A percentile compares a stretch with the other conserved stretches of the same genome.
Conservation (phyloP, 1,139 yeast species). For the Yamadazyma triangularis region DNA sequence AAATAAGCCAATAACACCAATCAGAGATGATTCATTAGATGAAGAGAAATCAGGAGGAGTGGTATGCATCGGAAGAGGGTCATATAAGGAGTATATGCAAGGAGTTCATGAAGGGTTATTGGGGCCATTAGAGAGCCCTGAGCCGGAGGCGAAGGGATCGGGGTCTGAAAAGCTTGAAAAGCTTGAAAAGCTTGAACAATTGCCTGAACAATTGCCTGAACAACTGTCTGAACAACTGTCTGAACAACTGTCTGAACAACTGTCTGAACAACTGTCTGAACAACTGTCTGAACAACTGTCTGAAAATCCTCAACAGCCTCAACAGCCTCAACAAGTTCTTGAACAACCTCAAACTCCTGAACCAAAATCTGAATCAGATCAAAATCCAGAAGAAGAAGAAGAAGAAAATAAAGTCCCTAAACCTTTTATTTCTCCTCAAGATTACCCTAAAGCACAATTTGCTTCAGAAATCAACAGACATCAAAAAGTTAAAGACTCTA, state of each 20-base stretch:
- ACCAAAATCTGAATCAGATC: constrained; percentile 1
- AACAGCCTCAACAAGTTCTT: neutral
- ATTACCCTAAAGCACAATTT: constrained; percentile 48
- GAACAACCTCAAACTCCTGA: neutral
- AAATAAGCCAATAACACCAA: constrained; percentile 28
- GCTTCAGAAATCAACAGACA: constrained; percentile 57
- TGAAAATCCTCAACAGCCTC: neutral
- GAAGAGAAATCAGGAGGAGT: constrained; percentile 68
- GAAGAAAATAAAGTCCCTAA: constrained; percentile 46
- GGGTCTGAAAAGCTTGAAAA: constrained; percentile 49
- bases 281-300: neutral
- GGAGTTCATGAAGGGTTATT: constrained; percentile 94
- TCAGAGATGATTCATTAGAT: constrained; percentile 29
- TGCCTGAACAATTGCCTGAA: neutral
- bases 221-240: neutral
- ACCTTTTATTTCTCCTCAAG: constrained; percentile 57
- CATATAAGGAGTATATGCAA: constrained; percentile 83
- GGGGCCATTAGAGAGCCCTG: constrained; percentile 80
- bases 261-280: neutral
- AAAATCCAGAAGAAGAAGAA: constrained; percentile 10
- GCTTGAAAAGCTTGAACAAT: constrained; percentile 15
- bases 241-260: neutral
- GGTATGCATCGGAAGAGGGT: constrained; percentile 91
- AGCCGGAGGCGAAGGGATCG: neutral
- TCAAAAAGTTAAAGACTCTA: constrained; percentile 19